Evolutionary conservation across 768 basidiomycete species (phyloP), one percentile per base, ranked within the genome.

Genomic region (Russula vinacea): DNA sequence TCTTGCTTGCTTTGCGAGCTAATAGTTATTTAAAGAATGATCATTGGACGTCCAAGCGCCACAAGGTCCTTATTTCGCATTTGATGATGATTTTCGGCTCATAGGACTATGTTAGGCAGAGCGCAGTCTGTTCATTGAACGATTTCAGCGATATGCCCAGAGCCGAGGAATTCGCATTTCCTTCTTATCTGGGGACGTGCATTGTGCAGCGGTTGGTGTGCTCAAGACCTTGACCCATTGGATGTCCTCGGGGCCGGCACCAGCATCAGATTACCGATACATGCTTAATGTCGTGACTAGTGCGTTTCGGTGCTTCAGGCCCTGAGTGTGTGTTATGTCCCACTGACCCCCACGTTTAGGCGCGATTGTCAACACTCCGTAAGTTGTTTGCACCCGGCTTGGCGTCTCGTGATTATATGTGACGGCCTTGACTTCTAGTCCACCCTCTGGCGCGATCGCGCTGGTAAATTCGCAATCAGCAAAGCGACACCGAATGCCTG

Each of bases 361-460:
- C 70, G 96, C 96, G 16, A 98, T 99, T 67, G 96, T 99, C 54
- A 96, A 97, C 72, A 97, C 96, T 6, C 94, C 96, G 89, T 88
- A 71, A 72, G 89, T 78, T 78, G 11, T 24, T 64, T 7, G 33
- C 22, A 11, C 19, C 16, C 11, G 14, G 14, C 11, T 44, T n/a
- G 42, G 19, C 1, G 26, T 29, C 47, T 45, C 40, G 50, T 60
- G 45, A 40, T 33, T 8, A 22, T 42, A 16, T 63, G 24, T 57
- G 54, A 32, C 52, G n/a, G 44, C 9, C 35, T 42, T 22, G 16
- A 32, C 35, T 47, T 35, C 7, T 60, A 78, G 76, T 39, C 90
- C 90, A 16, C 92, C 92, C 0, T 75, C 77, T 58, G 82, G 79
- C 3, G 93, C 95, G 16, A 83, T 95, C 49, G 75, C 80, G 2